Evolutionary conservation across 2,329 filamentous ascomycete species (phyloP), one percentile per base, ranked within the genome.

Genomic region (Cercospora janseana): DNA sequence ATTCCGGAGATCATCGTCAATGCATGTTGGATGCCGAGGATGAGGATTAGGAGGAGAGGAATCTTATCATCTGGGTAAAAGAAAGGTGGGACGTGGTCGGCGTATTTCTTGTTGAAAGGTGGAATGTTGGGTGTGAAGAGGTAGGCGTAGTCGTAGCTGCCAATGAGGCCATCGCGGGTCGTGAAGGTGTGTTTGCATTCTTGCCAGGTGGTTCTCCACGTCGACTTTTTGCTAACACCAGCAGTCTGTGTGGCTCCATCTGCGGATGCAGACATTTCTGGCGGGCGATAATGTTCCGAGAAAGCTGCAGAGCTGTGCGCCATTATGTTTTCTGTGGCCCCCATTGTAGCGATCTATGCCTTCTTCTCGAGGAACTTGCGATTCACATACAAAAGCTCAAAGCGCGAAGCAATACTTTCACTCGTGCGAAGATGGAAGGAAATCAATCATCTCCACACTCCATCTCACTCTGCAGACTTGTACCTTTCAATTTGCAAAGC

Each of bases 121-220:
- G 51, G 56, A n/a, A 58, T 52, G 44, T 56, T 56, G 6, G 56
- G 56, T 2, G 56, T 56, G 56, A 58, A 58, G 47, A 58, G 56
- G 41, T 58, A 58, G 15, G 46, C 42, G 29, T 58, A 58, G 38
- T 58, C 56, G 42, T 56, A 58, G 48, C 49, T 49, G 28, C 56
- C 56, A 20, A 58, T 52, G 15, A 58, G 49, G 7, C 56, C 56
- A 18, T 56, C 56, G 10, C 54, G 50, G 15, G 56, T 58, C 2
- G 51, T 58, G 31, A 51, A 54, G 18, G 53, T 56, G 32, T 54
- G 48, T 28, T 54, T 56, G 35, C 54, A 4, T 34, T 56, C 53
- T 10, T 32, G 24, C 47, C 51, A 54, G 13, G 44, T 23, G 18
- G 34, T 16, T 8, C 40, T 23, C 46, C 51, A 56, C 12, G 23